Evolutionary conservation across 2,329 filamentous ascomycete species (phyloP), one percentile per base, ranked within the genome.

Genomic region (Paecilomyces niveus): DNA sequence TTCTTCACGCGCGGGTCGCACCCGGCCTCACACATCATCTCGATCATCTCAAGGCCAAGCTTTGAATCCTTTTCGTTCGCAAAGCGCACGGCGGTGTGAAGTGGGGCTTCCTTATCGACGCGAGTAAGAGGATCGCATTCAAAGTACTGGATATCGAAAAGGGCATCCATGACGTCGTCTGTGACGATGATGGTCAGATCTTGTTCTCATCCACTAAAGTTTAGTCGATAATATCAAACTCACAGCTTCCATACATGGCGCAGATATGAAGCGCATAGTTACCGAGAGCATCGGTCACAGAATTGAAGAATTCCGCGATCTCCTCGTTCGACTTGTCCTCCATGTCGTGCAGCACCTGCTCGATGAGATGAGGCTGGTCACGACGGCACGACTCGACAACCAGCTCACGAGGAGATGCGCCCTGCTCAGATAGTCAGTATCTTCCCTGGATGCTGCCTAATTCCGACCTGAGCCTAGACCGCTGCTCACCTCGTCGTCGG

Each of bases 371-470:
- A 65, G 87, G 87, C 77, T 97, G 97, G 82, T 97, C 93, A 70
- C 92, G 85, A 61, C 93, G 90, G 78, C 90, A 96, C 68, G 94
- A 90, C 80, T 96, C 93, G 76, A 97, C 85, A 67, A 97, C 84
- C 69, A 90, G 84, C 79, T 97, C 93, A 74, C 87, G 83, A 53
- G 87, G 85, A 60, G 90, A 90, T 66, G 93, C 93, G 72, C 93
- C 94, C 89, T 96, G 8, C 18, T 33, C 29, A 18, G 15, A 57
- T 22, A 58, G 58, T 54, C 50, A 55, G 32, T 31, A 53, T 50
- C 52, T 26, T 18, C 26, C 26, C 7, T n/a, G 3, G 24, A 13
- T 26, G n/a, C 6, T 32, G 5, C 33, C 45, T 22, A 56, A 33
- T 13, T 33, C 4, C n/a, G 54, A 33, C 29, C 21, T 45, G 21